Evolutionary conservation across 2,329 filamentous ascomycete genomes (phyloP).

Genomic region (Aspergillus felis): DNA sequence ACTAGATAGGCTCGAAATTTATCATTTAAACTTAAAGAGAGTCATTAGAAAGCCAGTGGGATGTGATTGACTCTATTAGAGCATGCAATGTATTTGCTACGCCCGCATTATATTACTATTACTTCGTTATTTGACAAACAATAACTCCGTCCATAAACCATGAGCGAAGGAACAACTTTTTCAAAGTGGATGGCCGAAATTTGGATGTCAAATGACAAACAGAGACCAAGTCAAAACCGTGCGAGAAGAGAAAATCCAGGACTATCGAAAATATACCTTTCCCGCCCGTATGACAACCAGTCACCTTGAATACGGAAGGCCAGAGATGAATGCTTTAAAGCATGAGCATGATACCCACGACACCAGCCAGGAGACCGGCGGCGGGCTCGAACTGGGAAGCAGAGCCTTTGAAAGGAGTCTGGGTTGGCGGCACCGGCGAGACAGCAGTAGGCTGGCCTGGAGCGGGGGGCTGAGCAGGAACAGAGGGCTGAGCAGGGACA

Average conservation of each 20-base stretch:
- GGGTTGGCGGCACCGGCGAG: conserved; percentile 8
- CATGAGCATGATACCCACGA: conserved; percentile 36
- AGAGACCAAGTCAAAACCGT: background rate
- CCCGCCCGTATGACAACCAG: background rate
- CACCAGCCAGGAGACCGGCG: conserved; percentile 34
- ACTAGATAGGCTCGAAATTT: background rate
- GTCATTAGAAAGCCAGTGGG: background rate
- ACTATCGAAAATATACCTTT: background rate
- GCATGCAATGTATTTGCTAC: background rate
- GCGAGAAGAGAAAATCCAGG: background rate
- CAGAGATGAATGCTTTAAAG: conserved; percentile 25
- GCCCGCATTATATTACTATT: conserved; percentile 1
- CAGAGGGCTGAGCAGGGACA: conserved; percentile 5
- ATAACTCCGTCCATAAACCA: background rate
- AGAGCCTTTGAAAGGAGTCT: conserved; percentile 25
- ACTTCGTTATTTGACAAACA: background rate
- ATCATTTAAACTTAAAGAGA: background rate
- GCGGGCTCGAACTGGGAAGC: conserved; percentile 35
- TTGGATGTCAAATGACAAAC: background rate
- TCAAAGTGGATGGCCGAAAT: background rate
- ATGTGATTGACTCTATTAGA: background rate
- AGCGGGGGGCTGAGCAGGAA: conserved; percentile 1
- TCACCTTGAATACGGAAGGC: background rate
- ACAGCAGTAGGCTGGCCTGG: conserved; percentile 2
- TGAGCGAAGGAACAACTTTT: background rate